Conservation (phyloP, 2,329 filamentous ascomycete species). For the Ophiostoma perfectum region DNA sequence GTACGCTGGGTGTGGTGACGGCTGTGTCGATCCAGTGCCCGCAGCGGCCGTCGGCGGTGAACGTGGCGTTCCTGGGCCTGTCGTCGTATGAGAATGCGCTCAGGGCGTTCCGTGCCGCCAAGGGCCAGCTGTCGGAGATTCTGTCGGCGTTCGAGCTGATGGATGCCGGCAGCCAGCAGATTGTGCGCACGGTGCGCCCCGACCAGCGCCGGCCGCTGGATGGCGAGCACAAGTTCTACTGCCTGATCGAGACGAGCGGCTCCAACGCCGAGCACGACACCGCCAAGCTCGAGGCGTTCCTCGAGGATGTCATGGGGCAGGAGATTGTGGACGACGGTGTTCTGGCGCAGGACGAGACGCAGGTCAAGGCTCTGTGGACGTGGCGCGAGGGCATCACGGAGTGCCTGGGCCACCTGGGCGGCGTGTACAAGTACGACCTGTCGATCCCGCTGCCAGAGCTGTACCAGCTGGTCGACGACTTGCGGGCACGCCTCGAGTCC, state of each 20-base stretch:
- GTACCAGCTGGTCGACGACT: constrained; percentile 85
- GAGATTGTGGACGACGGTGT: constrained; percentile 86
- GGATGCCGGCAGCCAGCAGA: constrained; percentile 75
- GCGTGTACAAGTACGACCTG: constrained; percentile 97
- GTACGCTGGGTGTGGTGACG: constrained; percentile 91
- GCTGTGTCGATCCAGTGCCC: constrained; percentile 85
- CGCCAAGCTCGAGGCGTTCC: constrained; percentile 82
- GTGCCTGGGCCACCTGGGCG: constrained; percentile 80
- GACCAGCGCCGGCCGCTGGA: constrained; percentile 77
- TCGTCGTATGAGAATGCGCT: constrained; percentile 87
- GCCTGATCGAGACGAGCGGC: constrained; percentile 90
- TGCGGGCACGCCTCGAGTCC: constrained; percentile 62
- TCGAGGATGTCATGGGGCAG: constrained; percentile 82
- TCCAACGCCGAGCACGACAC: constrained; percentile 91
- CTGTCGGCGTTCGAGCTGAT: constrained; percentile 97
- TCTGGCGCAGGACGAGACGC: constrained; percentile 87
- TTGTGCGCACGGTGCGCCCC: constrained; percentile 66
- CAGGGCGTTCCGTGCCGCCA: constrained; percentile 79
- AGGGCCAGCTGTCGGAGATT: constrained; percentile 86
- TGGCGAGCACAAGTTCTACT: constrained; percentile 86
- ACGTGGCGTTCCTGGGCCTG: constrained; percentile 90
- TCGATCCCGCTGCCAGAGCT: constrained; percentile 86
- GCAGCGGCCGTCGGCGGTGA: constrained; percentile 78
- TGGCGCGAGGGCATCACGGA: constrained; percentile 94
- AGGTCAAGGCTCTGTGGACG: constrained; percentile 76